Evolutionary conservation across 1,284 basidiomycete species (phyloP).

Genomic region (Caloboletus firmus): DNA sequence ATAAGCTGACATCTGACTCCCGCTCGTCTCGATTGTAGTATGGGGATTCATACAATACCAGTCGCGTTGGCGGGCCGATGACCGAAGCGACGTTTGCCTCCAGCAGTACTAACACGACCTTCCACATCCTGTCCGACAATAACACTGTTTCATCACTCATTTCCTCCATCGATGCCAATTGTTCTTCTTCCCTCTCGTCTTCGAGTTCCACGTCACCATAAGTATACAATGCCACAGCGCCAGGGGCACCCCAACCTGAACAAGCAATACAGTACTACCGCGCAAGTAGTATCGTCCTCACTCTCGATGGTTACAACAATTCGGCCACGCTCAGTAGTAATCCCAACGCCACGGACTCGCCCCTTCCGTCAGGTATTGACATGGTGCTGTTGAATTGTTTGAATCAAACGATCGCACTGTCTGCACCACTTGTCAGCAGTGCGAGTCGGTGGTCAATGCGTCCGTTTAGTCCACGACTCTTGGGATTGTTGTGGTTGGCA

Average conservation of each 20-base stretch:
- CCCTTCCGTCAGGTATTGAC: constrained; percentile 42
- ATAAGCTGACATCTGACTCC: neutral
- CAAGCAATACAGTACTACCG: constrained; percentile 45
- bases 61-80: constrained; percentile 59
- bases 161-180: constrained; percentile 45
- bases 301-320: constrained; percentile 49
- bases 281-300: constrained; percentile 38
- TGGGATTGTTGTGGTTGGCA: constrained; percentile 15
- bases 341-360: constrained; percentile 31
- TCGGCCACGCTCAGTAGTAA: constrained; percentile 30
- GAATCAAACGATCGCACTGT: constrained; percentile 45
- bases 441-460: constrained; percentile 10
- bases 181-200: constrained; percentile 37
- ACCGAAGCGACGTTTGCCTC: constrained; percentile 52
- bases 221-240: constrained; percentile 18
- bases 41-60: constrained; percentile 50
- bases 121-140: constrained; percentile 60
- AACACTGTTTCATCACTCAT: constrained; percentile 53
- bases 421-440: constrained; percentile 38
- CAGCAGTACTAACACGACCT: constrained; percentile 37
- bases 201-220: constrained; percentile 25
- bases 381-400: constrained; percentile 41
- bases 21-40: constrained; percentile 42
- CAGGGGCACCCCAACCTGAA: constrained; percentile 28
- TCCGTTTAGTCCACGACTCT: constrained; percentile 7